phyloP scores from a whole-genome alignment of 164 flowering plant genomes.

The Aristolochia californica region DNA sequence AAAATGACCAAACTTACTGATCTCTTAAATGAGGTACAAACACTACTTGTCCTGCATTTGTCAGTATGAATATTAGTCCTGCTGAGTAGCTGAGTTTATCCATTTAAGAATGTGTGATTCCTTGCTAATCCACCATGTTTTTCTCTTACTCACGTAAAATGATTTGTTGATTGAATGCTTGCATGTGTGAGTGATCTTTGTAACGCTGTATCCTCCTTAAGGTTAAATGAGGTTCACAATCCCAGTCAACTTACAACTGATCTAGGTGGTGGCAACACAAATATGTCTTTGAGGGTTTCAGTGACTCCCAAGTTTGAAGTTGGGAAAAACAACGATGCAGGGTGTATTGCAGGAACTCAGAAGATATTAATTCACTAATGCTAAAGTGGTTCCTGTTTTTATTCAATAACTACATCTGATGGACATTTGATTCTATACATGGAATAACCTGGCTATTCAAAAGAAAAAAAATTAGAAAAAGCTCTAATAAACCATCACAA shows the following conservation, averaged over 20 bases:
- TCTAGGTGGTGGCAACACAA: no score
- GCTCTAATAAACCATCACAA: no score
- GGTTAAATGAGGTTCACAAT: no score
- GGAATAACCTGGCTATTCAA: not conserved
- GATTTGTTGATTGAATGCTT: no score
- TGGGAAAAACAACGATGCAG: not conserved
- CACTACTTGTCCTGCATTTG: not conserved
- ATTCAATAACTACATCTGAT: not conserved
- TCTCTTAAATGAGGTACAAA: constrained; percentile 57
- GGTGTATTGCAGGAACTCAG: not conserved
- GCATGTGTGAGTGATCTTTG: no score
- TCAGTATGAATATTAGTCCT: not conserved
- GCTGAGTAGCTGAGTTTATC: not conserved
- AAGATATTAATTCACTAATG: not conserved
- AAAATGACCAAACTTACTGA: constrained; percentile 47
- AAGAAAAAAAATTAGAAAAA: not conserved
- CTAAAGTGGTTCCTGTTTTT: not conserved
- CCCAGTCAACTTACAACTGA: no score
- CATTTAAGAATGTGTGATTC: not conserved
- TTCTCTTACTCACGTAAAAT: no score
- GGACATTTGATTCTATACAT: not conserved
- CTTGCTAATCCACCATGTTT: no score
- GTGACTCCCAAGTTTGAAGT: not conserved
- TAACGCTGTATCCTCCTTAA: no score
- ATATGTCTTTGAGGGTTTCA: no score